Percentiles rank a stretch among this genome's conserved stretches.
These are phyloP conservation scores for Pythium aquatile DNA, from an alignment of 352 stramenopile species.

Conservation along the genomic window DNA sequence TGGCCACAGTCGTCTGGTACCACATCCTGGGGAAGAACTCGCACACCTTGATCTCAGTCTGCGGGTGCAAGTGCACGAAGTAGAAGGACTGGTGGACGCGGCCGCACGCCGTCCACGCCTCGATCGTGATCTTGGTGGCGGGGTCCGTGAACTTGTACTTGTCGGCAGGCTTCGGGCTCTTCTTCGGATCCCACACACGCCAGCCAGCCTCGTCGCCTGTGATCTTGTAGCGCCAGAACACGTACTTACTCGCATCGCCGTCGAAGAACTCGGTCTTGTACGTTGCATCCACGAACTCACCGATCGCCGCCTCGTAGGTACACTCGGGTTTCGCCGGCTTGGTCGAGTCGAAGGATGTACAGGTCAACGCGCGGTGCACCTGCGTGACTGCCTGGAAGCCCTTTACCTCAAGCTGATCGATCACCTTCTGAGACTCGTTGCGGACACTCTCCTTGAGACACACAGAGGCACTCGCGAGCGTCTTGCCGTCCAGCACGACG, in stretches of 20 bases:
- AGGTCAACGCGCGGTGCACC: constrained; percentile 60
- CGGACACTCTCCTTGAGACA: constrained; percentile 32
- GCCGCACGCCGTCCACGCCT: constrained; percentile 45
- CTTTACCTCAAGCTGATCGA: constrained; percentile 34
- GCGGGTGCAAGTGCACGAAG: constrained; percentile 35
- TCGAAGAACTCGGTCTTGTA: constrained; percentile 25
- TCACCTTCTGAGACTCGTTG: constrained; percentile 34
- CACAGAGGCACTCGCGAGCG: constrained; percentile 36
- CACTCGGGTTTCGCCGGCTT: constrained; percentile 29
- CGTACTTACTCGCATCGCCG: constrained; percentile 25
- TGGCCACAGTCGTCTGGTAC: constrained; percentile 33
- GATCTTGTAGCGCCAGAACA: constrained; percentile 69
- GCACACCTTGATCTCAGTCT: constrained; percentile 33
- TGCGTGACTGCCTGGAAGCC: constrained; percentile 54
- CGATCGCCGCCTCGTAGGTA: constrained; percentile 34
- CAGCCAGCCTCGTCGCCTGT: constrained; percentile 34
- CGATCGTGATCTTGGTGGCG: constrained; percentile 46
- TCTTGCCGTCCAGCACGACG: constrained; percentile 49
- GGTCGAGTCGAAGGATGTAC: constrained; percentile 25
- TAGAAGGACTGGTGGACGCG: constrained; percentile 30
- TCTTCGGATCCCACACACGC: constrained; percentile 41
- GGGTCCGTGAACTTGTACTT: constrained; percentile 35
- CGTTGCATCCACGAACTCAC: constrained; percentile 38
- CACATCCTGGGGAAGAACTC: constrained; percentile 42
- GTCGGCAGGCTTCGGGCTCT: constrained; percentile 17